Evolutionary conservation across 306 rosid species (phyloP).

Genomic region (Quillaja saponaria): DNA sequence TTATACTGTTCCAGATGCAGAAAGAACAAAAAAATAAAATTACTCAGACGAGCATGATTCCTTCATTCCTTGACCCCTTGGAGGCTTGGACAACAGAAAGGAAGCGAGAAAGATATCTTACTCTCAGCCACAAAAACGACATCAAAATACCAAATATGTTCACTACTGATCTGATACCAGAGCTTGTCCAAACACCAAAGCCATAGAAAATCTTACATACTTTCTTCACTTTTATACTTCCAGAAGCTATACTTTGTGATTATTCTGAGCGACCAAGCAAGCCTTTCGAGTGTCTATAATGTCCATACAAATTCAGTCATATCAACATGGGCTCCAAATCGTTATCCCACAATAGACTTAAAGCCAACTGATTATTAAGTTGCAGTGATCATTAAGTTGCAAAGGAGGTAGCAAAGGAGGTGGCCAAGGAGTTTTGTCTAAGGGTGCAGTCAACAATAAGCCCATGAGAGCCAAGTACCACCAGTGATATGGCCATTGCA

Average conservation of each 20-base stretch:
- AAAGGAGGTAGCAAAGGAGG: no score
- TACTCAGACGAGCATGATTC: no score
- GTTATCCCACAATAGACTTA: not conserved
- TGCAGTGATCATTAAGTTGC: conserved; percentile 10
- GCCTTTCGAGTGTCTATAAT: conserved; percentile 8
- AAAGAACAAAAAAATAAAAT: no score
- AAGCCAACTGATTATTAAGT: conserved; percentile 10
- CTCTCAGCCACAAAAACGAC: no score
- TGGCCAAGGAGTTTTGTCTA: no score
- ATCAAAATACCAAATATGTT: no score
- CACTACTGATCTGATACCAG: not conserved
- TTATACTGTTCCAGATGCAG: no score
- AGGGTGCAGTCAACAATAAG: not conserved
- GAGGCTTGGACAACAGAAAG: no score
- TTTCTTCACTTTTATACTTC: conserved; percentile 5
- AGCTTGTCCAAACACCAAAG: not conserved
- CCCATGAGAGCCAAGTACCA: conserved; percentile 18
- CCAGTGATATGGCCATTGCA: conserved; percentile 10
- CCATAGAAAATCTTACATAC: not conserved
- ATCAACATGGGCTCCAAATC: not conserved
- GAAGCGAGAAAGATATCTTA: no score
- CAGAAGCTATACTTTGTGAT: not conserved
- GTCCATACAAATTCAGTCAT: conserved; percentile 13
- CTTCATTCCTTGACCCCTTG: no score
- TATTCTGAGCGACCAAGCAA: not conserved